These are phyloP conservation scores for Tieghemiomyces parasiticus DNA, from an alignment of 192 early-diverging fungal genomes.

Conservation along the genomic window DNA sequence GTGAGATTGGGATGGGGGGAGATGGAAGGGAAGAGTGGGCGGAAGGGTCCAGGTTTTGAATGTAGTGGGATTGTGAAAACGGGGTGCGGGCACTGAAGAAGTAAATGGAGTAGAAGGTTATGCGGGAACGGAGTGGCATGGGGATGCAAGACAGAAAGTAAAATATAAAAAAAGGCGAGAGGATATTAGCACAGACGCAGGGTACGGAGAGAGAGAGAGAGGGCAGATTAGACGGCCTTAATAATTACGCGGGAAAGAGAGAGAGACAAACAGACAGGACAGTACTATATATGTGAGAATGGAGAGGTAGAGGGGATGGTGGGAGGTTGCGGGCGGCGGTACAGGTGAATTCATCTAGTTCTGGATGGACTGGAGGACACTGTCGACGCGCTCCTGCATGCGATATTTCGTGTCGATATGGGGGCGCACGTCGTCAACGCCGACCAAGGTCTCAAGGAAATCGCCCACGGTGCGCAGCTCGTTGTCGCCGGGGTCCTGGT, in stretches of 20 bases:
- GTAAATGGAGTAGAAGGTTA: too few relatives aligned
- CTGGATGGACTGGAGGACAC: too few relatives aligned
- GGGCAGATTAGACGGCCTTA: neutral
- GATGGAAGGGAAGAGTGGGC: neutral
- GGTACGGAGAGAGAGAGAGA: neutral
- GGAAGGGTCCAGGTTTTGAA: neutral
- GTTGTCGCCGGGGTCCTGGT: conserved; percentile 46
- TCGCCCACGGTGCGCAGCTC: conserved; percentile 42
- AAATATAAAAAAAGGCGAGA: neutral
- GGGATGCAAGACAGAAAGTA: neutral
- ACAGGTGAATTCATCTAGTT: too few relatives aligned
- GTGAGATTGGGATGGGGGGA: too few relatives aligned
- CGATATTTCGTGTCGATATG: conserved; percentile 33
- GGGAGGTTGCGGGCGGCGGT: neutral
- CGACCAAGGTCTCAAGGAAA: conserved; percentile 40
- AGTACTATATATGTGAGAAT: neutral
- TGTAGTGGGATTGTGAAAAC: neutral
- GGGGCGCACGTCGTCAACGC: conserved; percentile 52
- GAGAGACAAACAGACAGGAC: neutral
- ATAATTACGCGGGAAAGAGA: neutral
- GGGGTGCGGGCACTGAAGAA: neutral
- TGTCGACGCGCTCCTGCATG: neutral
- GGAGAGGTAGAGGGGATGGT: neutral
- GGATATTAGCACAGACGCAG: neutral
- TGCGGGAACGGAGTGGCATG: neutral